These are phyloP conservation scores for Cubamyces sp. DNA, from an alignment of 768 basidiomycete species.

Conservation along the genomic window DNA sequence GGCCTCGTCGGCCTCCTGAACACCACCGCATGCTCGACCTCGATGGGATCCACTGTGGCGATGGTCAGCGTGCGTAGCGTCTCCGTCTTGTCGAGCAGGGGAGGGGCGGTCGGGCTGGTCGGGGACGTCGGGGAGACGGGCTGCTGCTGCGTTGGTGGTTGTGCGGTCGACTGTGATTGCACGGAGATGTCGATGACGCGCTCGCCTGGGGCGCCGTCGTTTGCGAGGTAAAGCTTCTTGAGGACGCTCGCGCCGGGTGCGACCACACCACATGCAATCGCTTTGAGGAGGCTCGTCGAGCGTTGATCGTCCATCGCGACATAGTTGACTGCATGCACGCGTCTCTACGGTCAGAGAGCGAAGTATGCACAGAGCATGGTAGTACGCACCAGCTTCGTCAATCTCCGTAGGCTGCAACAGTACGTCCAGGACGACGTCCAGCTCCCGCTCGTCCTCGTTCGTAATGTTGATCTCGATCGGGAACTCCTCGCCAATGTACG, in stretches of 20 bases:
- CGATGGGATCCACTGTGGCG: constrained; percentile 67
- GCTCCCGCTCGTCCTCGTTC: constrained; percentile 70
- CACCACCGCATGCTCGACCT: constrained; percentile 51
- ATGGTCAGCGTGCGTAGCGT: constrained; percentile 68
- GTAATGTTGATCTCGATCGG: constrained; percentile 71
- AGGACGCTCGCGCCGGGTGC: constrained; percentile 56
- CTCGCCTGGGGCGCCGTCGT: constrained; percentile 66
- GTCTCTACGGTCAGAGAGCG: background rate
- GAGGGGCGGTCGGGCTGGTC: constrained; percentile 34
- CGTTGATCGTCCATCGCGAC: constrained; percentile 64
- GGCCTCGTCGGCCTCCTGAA: constrained; percentile 52
- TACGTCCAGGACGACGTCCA: constrained; percentile 73
- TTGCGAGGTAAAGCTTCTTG: constrained; percentile 68
- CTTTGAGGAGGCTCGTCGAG: constrained; percentile 78
- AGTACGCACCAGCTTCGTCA: constrained; percentile 65
- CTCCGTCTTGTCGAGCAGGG: constrained; percentile 52
- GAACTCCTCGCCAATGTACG: constrained; percentile 81
- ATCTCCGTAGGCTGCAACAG: constrained; percentile 81
- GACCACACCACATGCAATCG: constrained; percentile 66
- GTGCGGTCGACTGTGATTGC: constrained; percentile 51
- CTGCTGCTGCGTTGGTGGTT: constrained; percentile 2
- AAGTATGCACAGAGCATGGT: background rate
- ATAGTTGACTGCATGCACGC: constrained; percentile 49
- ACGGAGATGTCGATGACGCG: constrained; percentile 83
- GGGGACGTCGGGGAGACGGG: constrained; percentile 23